Conservation (phyloP, 257 asterid genomes). For the Euphrasia confusa region DNA sequence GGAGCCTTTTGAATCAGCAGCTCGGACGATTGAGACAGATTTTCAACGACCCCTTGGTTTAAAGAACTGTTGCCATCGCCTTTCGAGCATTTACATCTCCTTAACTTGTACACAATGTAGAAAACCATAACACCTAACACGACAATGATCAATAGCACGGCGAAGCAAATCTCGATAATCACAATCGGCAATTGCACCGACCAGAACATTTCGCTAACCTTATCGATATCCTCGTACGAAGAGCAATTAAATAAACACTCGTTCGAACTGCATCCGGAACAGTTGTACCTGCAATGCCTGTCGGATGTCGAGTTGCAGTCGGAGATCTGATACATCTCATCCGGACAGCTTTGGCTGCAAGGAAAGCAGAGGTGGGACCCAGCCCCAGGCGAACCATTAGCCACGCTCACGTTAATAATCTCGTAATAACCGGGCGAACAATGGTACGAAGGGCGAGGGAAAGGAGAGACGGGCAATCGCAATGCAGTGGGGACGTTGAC, state of each 20-base stretch:
- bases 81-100: constrained; percentile 66
- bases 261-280: constrained; percentile 54
- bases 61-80: constrained; percentile 29
- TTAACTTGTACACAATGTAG: constrained; percentile 61
- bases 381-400: constrained; percentile 45
- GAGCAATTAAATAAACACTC: constrained; percentile 63
- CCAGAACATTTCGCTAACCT: constrained; percentile 43
- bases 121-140: constrained; percentile 50
- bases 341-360: constrained; percentile 66
- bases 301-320: constrained; percentile 50
- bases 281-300: constrained; percentile 62
- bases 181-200: constrained; percentile 67
- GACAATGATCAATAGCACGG: constrained; percentile 57
- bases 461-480: constrained; percentile 71
- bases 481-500: constrained; percentile 58
- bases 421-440: constrained; percentile 55
- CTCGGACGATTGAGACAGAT: constrained; percentile 55
- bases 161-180: constrained; percentile 67
- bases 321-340: constrained; percentile 53
- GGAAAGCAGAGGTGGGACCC: constrained; percentile 63
- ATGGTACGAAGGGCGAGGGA: constrained; percentile 47
- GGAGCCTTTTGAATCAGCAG: constrained; percentile 69
- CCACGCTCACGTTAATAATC: constrained; percentile 43
- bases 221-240: constrained; percentile 7
- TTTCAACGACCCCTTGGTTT: constrained; percentile 45